These are phyloP conservation scores for Chrysanthemum lavandulifolium DNA, from an alignment of 129 eudicot species.

Conservation along the genomic window DNA sequence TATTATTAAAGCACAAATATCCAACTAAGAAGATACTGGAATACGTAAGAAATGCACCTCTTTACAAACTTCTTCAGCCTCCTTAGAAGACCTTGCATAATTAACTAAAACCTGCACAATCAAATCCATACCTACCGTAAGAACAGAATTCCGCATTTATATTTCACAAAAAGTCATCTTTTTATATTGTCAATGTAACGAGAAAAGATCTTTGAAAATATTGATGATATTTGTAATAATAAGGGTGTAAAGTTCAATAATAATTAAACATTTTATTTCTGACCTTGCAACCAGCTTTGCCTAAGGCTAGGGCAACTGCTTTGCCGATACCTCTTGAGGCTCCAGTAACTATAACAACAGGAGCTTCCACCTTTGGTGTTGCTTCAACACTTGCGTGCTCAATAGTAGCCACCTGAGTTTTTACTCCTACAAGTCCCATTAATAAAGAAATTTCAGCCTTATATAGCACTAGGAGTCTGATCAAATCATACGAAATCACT, in stretches of 20 bases:
- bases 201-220: neutral
- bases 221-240: neutral
- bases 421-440: conserved; percentile 56
- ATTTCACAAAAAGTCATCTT: neutral
- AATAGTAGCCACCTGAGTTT: conserved; percentile 64
- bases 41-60: conserved; percentile 44
- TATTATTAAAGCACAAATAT: neutral
- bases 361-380: conserved; percentile 69
- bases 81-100: conserved; percentile 97
- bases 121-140: neutral
- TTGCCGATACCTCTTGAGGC: conserved; percentile 99
- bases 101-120: conserved; percentile 81
- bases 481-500: neutral
- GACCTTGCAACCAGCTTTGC: conserved; percentile 99
- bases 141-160: neutral
- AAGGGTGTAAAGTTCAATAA: conserved; percentile 6
- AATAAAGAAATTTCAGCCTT: neutral
- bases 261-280: conserved; percentile 1
- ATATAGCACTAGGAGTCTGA: neutral
- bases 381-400: conserved; percentile 58
- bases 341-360: conserved; percentile 94
- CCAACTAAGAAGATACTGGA: neutral
- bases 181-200: neutral
- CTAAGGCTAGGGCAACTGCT: conserved; percentile 81
- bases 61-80: conserved; percentile 96